These are phyloP conservation scores for Talaromyces nanjingensis DNA, from an alignment of 495 filamentous ascomycete genomes.

Conservation along the genomic window DNA sequence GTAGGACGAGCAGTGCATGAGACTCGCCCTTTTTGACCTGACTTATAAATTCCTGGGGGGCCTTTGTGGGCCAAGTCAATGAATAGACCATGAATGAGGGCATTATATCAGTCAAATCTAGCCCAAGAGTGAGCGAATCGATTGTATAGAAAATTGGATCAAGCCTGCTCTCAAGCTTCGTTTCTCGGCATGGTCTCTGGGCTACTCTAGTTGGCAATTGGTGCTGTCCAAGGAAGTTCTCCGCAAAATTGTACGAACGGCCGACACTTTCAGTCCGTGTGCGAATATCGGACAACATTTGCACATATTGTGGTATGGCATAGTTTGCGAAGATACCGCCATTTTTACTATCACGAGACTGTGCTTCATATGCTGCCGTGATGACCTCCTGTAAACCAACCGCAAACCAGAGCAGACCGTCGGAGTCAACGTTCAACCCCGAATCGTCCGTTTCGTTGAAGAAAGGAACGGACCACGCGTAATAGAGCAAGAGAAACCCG, in stretches of 20 bases:
- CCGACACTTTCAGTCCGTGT: not conserved
- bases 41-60: not conserved
- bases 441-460: not conserved
- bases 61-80: not conserved
- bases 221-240: not conserved
- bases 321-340: not conserved
- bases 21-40: not conserved
- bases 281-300: not conserved
- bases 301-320: not conserved
- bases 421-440: not conserved
- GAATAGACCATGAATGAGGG: slow-evolving; percentile 2
- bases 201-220: not conserved
- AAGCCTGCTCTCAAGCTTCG: not conserved
- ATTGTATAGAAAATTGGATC: not conserved
- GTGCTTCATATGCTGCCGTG: not conserved
- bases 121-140: not conserved
- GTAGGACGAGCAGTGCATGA: not conserved
- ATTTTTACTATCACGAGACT: not conserved
- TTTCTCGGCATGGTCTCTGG: not conserved
- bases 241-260: not conserved
- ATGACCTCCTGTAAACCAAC: not conserved
- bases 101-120: not conserved
- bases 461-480: slow-evolving; percentile 2
- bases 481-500: slow-evolving; percentile 3
- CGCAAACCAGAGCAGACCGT: not conserved